Base-by-base conservation (phyloP, 306 rosid species). In the Lathyrus tuberosus region DNA sequence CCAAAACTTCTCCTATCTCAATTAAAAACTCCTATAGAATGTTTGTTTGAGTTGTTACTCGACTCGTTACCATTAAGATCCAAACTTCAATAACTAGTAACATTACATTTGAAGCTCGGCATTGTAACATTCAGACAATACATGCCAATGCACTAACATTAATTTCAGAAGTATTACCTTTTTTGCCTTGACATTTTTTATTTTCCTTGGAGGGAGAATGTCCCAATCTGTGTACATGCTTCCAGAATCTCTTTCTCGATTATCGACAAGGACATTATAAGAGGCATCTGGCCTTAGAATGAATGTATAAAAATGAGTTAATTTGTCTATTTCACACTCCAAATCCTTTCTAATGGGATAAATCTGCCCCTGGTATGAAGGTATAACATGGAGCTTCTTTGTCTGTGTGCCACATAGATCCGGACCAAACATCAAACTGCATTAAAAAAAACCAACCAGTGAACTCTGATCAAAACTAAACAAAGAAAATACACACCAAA, bases 181-280 rank as follows among this genome's bases (percentile, higher is more conserved):
- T n/a, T n/a, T n/a, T n/a, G n/a, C n/a, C n/a, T n/a, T n/a, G n/a
- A n/a, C n/a, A n/a, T n/a, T n/a, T n/a, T n/a, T n/a, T n/a, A n/a
- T n/a, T n/a, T n/a, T n/a, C n/a, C n/a, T n/a, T n/a, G 98, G 98
- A 72, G 98, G 98, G 83, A 93, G 96, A 74, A 93, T 93, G 70
- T 93, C 98, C 98, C 98, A 93, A 69, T 90, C 98, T 17, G 87
- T 37, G 63, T 93, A 93, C 94, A 93, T 82, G 82, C 97, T 93
- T 79, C 98, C 98, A 5, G 86, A 93, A 75, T 93, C 98, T 72
- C 90, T 81, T 67, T 93, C 98, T 64, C 98, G 81, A 57, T 88
- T 93, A 77, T 93, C 98, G 61, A 90, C 82, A n/a, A 93, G 85
- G 69, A 93, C 15, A 52, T 96, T 90, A 43, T 93, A 93, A 66